A percentile compares a stretch with the other conserved stretches of the same genome.
phyloP scores from a whole-genome alignment of 768 basidiomycete genomes.

The Rossbeevera mucosa region DNA sequence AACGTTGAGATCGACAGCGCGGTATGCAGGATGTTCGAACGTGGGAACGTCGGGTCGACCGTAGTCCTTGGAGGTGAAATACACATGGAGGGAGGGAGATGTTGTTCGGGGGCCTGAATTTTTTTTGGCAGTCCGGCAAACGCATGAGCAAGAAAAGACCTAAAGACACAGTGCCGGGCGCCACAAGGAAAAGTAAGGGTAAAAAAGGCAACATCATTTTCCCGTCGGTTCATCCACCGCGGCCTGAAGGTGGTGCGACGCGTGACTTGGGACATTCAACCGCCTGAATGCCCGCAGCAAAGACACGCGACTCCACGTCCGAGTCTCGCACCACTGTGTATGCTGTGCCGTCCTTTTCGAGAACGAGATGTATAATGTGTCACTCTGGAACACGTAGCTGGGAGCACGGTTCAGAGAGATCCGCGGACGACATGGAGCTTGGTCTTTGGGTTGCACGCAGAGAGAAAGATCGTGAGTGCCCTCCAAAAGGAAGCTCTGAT shows the following conservation, averaged over 20 bases:
- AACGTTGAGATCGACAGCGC: constrained; percentile 13
- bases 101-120: constrained; percentile 5
- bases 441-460: constrained; percentile 10
- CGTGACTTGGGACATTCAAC: constrained; percentile 3
- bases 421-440: constrained; percentile 22
- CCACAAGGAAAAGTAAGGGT: constrained; percentile 1
- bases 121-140: constrained; percentile 10
- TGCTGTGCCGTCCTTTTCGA: constrained; percentile 5
- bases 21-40: constrained; percentile 6
- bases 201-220: constrained; percentile 1
- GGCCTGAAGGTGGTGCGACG: not conserved
- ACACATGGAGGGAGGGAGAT: constrained; percentile 5
- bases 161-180: constrained; percentile 1
- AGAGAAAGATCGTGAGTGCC: constrained; percentile 9
- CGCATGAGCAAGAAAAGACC: not conserved
- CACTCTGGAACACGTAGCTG: constrained; percentile 6
- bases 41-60: constrained; percentile 16
- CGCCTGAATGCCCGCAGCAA: not conserved
- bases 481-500: constrained; percentile 14
- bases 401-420: constrained; percentile 13
- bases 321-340: constrained; percentile 1
- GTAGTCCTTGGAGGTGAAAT: constrained; percentile 1
- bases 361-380: constrained; percentile 12
- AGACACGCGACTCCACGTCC: constrained; percentile 3
- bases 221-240: constrained; percentile 2